Evolutionary conservation across 352 stramenopile genomes (phyloP), one percentile per base, ranked within the genome.

Genomic region (Peronospora destructor): DNA sequence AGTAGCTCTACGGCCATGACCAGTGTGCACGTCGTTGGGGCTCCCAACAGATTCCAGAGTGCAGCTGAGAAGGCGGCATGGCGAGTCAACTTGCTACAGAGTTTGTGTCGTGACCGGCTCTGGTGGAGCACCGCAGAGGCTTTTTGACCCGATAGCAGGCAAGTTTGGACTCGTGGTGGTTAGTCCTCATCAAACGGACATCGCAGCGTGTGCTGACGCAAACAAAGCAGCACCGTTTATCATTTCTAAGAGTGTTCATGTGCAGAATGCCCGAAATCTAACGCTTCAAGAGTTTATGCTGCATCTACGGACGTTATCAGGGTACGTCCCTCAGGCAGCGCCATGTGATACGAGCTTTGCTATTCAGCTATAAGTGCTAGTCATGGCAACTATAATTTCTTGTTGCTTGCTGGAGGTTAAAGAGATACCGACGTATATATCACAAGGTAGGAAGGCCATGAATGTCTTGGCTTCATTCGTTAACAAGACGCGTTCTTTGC

Each of bases 91-190:
- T 37, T 86, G 7, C 46, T 86, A 38, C 75, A 81, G 57, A 71
- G 63, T 39, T 63, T 86, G 23, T 78, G 71, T 41, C 72, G 71
- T 8, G 73, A 86, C 8, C 65, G 68, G 6, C 58, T 86, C 9
- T 30, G 70, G 71, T 9, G 68, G 53, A 10, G 54, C 59, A 1
- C 61, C 71, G 3, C 68, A 81, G 28, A 57, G 75, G 36, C 58
- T 86, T 8, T 33, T 69, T 9, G 64, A 83, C 17, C 50, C 47
- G 1, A 34, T 34, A 8, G 43, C 61, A 6, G 75, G 75, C 10
- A 71, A 60, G 17, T 86, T 86, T 39, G 75, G 75, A 10, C 64
- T 86, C 6, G 59, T 86, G 10, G 66, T 86, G 28, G 61, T 79
- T 2, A 84, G 68, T 49, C 75, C 75, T 21, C 71, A 86, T 46